These are phyloP conservation scores for Litchi chinensis DNA, from an alignment of 345 rosid genomes.

Conservation along the genomic window DNA sequence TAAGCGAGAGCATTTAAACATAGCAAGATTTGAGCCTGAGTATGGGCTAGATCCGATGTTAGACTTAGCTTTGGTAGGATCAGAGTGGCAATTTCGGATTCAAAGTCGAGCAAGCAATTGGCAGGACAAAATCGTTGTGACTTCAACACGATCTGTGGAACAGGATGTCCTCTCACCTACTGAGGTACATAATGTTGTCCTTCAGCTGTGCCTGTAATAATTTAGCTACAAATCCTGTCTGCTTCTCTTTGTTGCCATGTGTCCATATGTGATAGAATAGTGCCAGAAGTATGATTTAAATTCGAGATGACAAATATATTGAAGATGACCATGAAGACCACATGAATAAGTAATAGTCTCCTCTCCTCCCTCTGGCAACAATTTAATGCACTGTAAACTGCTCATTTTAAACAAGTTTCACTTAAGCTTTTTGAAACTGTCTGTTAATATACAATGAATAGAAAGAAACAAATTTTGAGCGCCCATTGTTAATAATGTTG, in stretches of 20 bases:
- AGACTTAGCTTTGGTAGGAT: slow-evolving; percentile 96
- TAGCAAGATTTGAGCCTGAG: slow-evolving; percentile 97
- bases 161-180: slow-evolving; percentile 94
- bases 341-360: too few species aligned
- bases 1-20: slow-evolving; percentile 87
- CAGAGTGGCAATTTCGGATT: slow-evolving; percentile 97
- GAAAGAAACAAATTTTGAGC: too few species aligned
- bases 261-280: not conserved
- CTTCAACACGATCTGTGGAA: slow-evolving; percentile 88
- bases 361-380: too few species aligned
- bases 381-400: too few species aligned
- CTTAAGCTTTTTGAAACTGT: too few species aligned
- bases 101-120: slow-evolving; percentile 97
- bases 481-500: too few species aligned
- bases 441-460: too few species aligned
- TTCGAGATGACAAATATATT: slow-evolving; percentile 8
- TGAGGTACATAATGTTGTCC: slow-evolving; percentile 55
- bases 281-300: slow-evolving; percentile 1
- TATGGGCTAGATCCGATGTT: slow-evolving; percentile 85
- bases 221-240: not conserved
- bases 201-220: not conserved
- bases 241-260: not conserved
- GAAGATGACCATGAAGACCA: not conserved
- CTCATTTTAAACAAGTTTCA: too few species aligned
- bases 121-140: slow-evolving; percentile 94